A percentile compares a stretch with the other conserved stretches of the same genome.
Conservation (phyloP, 2,329 filamentous ascomycete genomes). For the Elsinoe perseae region DNA sequence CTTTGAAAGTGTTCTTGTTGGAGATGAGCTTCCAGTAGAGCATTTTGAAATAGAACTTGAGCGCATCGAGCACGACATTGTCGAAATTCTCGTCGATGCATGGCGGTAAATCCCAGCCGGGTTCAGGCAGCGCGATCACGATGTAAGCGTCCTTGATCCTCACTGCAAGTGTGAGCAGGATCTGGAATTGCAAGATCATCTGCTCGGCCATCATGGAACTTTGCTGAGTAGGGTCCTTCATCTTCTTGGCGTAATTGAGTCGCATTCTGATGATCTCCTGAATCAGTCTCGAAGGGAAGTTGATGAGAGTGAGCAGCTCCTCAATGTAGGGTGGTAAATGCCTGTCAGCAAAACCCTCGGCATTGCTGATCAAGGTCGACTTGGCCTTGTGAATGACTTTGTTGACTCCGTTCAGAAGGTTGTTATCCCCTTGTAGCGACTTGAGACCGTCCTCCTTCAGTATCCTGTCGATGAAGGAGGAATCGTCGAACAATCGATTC, state of each 20-base stretch:
- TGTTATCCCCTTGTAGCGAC: slow-evolving; percentile 75
- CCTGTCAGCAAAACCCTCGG: slow-evolving; percentile 73
- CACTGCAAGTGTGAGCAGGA: slow-evolving; percentile 83
- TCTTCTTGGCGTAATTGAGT: slow-evolving; percentile 83
- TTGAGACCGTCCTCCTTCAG: slow-evolving; percentile 93
- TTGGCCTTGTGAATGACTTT: slow-evolving; percentile 91
- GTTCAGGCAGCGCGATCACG: slow-evolving; percentile 73
- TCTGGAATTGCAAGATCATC: slow-evolving; percentile 95
- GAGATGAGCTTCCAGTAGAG: slow-evolving; percentile 95
- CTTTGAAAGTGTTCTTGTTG: slow-evolving; percentile 99
- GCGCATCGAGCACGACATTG: slow-evolving; percentile 77
- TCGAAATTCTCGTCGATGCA: slow-evolving; percentile 98
- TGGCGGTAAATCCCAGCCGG: slow-evolving; percentile 89
- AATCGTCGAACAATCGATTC: slow-evolving; percentile 75
- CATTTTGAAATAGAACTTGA: slow-evolving; percentile 98
- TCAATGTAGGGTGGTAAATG: slow-evolving; percentile 95
- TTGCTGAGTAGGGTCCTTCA: slow-evolving; percentile 89
- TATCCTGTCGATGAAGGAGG: slow-evolving; percentile 86
- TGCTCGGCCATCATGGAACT: slow-evolving; percentile 92
- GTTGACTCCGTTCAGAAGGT: slow-evolving; percentile 77
- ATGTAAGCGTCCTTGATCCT: slow-evolving; percentile 86
- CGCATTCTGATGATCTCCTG: slow-evolving; percentile 94
- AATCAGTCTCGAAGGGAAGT: slow-evolving; percentile 90
- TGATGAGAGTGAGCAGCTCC: slow-evolving; percentile 89
- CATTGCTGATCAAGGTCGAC: slow-evolving; percentile 78